Evolutionary conservation across 2,329 filamentous ascomycete genomes (phyloP), one percentile per base, ranked within the genome.

Genomic region (Penicillium brevicompactum): DNA sequence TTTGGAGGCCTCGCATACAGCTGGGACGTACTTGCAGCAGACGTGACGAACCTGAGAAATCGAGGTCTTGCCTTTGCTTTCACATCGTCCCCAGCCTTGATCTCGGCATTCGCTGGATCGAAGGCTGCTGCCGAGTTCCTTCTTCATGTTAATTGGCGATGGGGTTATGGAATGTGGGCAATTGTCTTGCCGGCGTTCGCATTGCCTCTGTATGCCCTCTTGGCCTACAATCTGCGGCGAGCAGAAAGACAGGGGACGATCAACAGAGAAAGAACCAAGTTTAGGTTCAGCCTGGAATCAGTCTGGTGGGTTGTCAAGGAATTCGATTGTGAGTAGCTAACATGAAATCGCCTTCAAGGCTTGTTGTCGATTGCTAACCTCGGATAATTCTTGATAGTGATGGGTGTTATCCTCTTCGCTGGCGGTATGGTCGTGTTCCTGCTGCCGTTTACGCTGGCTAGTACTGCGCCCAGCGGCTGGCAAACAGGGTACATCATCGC

Each of bases 61-160:
- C 78, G 86, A 65, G 82, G 80, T 21, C 75, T 89, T 37, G 82
- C 84, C 60, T 82, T 83, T 56, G 84, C 84, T 0, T 81, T 86
- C 56, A 80, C 82, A 5, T 78, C 76, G 2, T 85, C 85, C 0
- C 85, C 86, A 1, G 85, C 83, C 59, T 83, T 88, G 56, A 80
- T 83, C 63, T 86, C 84, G 4, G 81, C 83, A 0, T 89, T 82
- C 67, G 76, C 82, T 37, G 80, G 84, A 5, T 78, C 82, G 0
- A 78, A 76, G 41, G 78, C 84, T 27, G 80, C 80, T 0, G 71
- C 81, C n/a, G 72, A 74, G 1, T 83, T 85, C 62, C 71, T 82
- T 41, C 59, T 73, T 0, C 73, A 78, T 1, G 74, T 80, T 34
- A 81, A 78, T 46, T 87, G 81, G 80, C 78, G 83, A 24, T 89